Conservation (phyloP, 2,329 filamentous ascomycete genomes). For the Phoma sp. region DNA sequence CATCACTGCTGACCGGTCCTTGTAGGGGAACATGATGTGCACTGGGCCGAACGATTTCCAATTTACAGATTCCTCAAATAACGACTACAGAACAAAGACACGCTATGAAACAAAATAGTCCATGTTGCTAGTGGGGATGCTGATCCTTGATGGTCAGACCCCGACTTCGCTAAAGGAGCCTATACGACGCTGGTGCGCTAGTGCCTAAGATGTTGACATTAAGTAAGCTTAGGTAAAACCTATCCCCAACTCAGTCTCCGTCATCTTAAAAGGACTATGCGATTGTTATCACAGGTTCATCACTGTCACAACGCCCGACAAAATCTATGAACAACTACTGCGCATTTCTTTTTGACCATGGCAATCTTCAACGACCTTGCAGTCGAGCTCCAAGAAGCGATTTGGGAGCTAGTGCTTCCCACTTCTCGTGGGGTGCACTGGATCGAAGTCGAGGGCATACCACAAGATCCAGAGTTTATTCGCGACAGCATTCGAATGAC, state of each 20-base stretch:
- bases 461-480: not conserved
- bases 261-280: no score
- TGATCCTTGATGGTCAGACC: not conserved
- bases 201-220: no score
- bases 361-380: conserved; percentile 9
- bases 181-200: no score
- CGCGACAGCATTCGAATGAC: not conserved
- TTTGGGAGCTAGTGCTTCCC: conserved; percentile 3
- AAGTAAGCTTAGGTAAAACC: no score
- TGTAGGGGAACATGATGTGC: not conserved
- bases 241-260: no score
- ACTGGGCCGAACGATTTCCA: not conserved
- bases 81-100: not conserved
- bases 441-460: not conserved
- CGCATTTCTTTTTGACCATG: not conserved
- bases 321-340: not conserved
- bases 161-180: no score
- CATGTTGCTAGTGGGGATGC: not conserved
- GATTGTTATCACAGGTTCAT: no score
- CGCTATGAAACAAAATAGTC: not conserved
- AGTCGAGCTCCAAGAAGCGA: conserved; percentile 3
- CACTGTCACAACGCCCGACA: not conserved
- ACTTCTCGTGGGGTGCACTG: not conserved
- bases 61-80: not conserved
- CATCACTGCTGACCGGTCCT: no score